These are phyloP conservation scores for Citrus inodora DNA, from an alignment of 345 rosid genomes.

Conservation along the genomic window DNA sequence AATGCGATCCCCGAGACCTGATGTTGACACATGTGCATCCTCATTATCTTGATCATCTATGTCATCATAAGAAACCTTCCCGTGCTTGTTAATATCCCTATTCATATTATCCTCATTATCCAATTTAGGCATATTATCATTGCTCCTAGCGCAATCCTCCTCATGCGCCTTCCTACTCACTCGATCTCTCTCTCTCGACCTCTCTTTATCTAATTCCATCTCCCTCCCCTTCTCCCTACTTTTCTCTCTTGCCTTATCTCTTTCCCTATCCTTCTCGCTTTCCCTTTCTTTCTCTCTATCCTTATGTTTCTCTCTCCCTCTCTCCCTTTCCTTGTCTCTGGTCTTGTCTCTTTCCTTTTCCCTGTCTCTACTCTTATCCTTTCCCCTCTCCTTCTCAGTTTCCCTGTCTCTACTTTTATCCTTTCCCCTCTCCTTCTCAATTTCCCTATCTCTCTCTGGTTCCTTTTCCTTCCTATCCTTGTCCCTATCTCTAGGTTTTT, in stretches of 20 bases:
- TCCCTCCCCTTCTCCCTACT: conserved; percentile 32
- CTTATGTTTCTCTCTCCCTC: conserved; percentile 40
- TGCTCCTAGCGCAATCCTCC: conserved; percentile 31
- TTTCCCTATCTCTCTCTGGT: conserved; percentile 38
- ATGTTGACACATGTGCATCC: conserved; percentile 28
- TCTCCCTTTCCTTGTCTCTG: conserved; percentile 44
- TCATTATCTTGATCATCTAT: conserved; percentile 32
- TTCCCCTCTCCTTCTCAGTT: conserved; percentile 43
- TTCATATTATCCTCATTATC: conserved; percentile 41
- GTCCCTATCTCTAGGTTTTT: conserved; percentile 43
- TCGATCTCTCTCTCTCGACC: conserved; percentile 38
- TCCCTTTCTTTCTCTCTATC: conserved; percentile 48
- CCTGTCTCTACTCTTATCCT: conserved; percentile 42
- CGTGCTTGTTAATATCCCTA: conserved; percentile 24
- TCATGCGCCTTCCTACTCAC: conserved; percentile 27
- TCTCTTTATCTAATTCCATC: conserved; percentile 32
- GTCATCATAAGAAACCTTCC: conserved; percentile 20
- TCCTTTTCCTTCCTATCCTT: conserved; percentile 42
- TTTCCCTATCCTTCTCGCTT: conserved; percentile 41
- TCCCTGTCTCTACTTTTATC: conserved; percentile 41
- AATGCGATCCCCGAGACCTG: conserved; percentile 60
- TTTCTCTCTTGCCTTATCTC: conserved; percentile 30
- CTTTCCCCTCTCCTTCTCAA: conserved; percentile 33
- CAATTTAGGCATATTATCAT: conserved; percentile 23
- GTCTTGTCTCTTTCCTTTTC: conserved; percentile 38